Evolutionary conservation across 441 rosid species (phyloP).

Genomic region (Corymbia citriodora): DNA sequence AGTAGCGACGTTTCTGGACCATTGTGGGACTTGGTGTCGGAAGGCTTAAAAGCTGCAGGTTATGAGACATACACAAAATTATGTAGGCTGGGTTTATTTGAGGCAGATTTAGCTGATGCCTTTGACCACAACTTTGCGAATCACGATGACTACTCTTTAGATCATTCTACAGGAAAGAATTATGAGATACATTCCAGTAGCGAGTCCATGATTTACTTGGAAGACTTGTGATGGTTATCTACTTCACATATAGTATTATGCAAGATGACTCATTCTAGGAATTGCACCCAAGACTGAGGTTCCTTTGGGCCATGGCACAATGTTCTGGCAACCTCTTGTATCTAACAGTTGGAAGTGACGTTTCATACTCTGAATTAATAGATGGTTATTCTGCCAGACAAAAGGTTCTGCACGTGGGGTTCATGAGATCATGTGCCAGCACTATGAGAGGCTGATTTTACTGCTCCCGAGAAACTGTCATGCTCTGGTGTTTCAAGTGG

Average conservation of each 20-base stretch:
- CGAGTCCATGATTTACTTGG: constrained; percentile 53
- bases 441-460: not conserved
- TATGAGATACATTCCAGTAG: constrained; percentile 35
- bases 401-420: not conserved
- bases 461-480: not conserved
- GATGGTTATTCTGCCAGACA: not conserved
- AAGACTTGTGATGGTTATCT: constrained; percentile 41
- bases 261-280: not conserved
- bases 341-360: not conserved
- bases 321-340: not conserved
- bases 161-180: constrained; percentile 20
- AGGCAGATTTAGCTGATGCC: constrained; percentile 49
- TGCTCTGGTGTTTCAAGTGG: not conserved
- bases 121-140: constrained; percentile 46
- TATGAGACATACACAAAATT: constrained; percentile 51
- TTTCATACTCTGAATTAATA: not conserved
- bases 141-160: constrained; percentile 7
- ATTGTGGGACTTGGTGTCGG: constrained; percentile 56
- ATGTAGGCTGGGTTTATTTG: constrained; percentile 65
- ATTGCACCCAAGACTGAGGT: not conserved
- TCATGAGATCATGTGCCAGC: not conserved
- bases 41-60: constrained; percentile 58
- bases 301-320: not conserved
- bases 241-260: not conserved
- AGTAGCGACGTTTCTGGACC: constrained; percentile 34